A percentile compares a stretch with the other conserved stretches of the same genome.
Evolutionary conservation across 179 eudicot genomes (phyloP).

Genomic region (Heliamphora ciliata): DNA sequence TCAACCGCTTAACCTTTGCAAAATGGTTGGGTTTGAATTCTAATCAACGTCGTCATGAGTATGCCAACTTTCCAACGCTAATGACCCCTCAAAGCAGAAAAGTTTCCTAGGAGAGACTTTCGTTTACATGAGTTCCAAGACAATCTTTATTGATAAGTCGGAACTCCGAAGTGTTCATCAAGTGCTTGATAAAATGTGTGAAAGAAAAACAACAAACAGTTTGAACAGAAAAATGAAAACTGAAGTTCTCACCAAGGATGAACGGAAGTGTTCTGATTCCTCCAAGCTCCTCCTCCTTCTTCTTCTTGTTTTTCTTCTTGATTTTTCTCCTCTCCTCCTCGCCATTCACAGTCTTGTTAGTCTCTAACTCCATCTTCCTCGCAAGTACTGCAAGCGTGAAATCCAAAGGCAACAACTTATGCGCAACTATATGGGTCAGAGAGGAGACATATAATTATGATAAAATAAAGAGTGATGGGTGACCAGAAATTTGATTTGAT

Average conservation of each 20-base stretch:
- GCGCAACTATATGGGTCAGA: neutral
- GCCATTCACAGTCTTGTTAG: neutral
- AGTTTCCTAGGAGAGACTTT: no score
- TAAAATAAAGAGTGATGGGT: neutral
- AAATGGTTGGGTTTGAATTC: no score
- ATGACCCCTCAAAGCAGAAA: no score
- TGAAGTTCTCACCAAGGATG: conserved; percentile 45
- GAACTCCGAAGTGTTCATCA: no score
- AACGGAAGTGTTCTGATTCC: conserved; percentile 72
- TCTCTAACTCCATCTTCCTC: neutral
- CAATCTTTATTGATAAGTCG: no score
- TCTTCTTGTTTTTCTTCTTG: neutral
- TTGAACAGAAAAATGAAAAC: neutral
- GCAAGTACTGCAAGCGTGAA: neutral
- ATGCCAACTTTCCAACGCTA: no score
- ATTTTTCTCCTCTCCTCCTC: conserved; percentile 4
- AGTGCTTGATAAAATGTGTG: no score
- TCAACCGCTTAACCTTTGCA: no score
- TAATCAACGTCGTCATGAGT: no score
- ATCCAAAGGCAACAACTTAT: neutral
- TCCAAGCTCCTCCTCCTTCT: conserved; percentile 29
- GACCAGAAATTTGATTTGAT: neutral
- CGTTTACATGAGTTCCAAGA: no score
- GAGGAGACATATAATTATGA: neutral
- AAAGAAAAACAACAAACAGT: neutral